A percentile compares a stretch with the other conserved stretches of the same genome.
phyloP scores from a whole-genome alignment of 306 rosid genomes.

The Oxytropis ochrocephala region DNA sequence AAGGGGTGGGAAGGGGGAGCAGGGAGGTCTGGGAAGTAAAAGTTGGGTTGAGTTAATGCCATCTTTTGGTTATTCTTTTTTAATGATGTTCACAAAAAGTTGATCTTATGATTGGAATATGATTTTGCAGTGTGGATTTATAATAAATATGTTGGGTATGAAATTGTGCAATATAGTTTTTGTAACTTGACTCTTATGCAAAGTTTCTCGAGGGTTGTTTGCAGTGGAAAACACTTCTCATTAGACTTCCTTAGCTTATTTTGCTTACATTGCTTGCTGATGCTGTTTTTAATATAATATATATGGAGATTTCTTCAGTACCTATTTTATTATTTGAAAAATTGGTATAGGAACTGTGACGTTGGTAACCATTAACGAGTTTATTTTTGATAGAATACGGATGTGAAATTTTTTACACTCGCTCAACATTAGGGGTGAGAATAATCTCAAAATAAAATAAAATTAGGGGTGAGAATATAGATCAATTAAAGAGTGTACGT shows the following conservation, averaged over 20 bases:
- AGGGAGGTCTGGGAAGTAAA: constrained; percentile 31
- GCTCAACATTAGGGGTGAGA: no score
- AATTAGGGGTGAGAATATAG: no score
- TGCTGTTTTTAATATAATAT: not conserved
- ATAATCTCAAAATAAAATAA: no score
- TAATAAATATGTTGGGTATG: constrained; percentile 5
- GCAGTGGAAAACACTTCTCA: constrained; percentile 59
- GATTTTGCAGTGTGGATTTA: constrained; percentile 25
- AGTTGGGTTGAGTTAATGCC: constrained; percentile 34
- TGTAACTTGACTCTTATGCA: constrained; percentile 54
- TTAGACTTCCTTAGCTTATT: constrained; percentile 20
- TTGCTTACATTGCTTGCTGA: constrained; percentile 11
- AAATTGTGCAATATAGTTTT: not conserved
- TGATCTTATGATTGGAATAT: constrained; percentile 8
- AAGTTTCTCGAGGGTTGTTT: constrained; percentile 53
- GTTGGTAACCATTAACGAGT: no score
- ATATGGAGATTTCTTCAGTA: no score
- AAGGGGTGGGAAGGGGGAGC: constrained; percentile 38
- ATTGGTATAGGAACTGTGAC: not conserved
- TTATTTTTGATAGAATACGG: no score
- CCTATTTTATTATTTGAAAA: not conserved
- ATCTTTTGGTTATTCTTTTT: constrained; percentile 16
- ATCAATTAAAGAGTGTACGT: no score
- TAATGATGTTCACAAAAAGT: not conserved
- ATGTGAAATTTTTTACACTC: no score